phyloP scores from a whole-genome alignment of 805 yeast species.

The Lipomyces mesembrius region DNA sequence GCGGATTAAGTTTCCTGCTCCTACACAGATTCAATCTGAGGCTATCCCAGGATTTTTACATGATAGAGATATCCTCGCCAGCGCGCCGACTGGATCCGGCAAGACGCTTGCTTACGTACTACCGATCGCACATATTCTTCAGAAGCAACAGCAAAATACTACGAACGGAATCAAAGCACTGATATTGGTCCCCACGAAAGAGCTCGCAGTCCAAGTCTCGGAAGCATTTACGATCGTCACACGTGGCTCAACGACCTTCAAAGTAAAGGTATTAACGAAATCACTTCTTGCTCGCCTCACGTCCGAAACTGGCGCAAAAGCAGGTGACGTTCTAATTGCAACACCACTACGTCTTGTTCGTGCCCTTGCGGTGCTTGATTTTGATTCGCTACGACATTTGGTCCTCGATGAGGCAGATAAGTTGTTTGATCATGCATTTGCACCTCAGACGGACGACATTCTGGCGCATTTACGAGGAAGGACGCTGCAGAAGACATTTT shows the following conservation, averaged over 20 bases:
- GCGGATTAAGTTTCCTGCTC: conserved; percentile 73
- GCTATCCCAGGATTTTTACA: conserved; percentile 75
- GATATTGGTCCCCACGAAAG: conserved; percentile 92
- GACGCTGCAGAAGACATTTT: conserved; percentile 71
- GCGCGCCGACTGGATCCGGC: conserved; percentile 99
- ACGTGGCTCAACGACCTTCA: conserved; percentile 40
- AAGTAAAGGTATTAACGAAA: conserved; percentile 51
- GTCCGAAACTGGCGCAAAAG: conserved; percentile 60
- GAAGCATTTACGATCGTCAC: conserved; percentile 66
- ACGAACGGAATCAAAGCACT: conserved; percentile 66
- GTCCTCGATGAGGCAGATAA: conserved; percentile 97
- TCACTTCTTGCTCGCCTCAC: conserved; percentile 54
- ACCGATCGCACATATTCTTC: conserved; percentile 70
- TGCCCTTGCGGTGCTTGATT: conserved; percentile 64
- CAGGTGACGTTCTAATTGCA: conserved; percentile 77
- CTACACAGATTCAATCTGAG: conserved; percentile 93
- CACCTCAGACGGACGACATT: conserved; percentile 88
- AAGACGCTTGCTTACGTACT: conserved; percentile 88
- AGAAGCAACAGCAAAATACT: conserved; percentile 46
- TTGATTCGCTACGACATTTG: conserved; percentile 70
- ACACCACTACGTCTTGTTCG: conserved; percentile 91
- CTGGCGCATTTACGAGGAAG: conserved; percentile 57
- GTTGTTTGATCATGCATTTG: conserved; percentile 82
- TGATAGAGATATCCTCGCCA: conserved; percentile 79
- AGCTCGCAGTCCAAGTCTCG: conserved; percentile 84